Evolutionary conservation across 768 basidiomycete genomes (phyloP), one percentile per base, ranked within the genome.

Genomic region (Grammothele lineata): DNA sequence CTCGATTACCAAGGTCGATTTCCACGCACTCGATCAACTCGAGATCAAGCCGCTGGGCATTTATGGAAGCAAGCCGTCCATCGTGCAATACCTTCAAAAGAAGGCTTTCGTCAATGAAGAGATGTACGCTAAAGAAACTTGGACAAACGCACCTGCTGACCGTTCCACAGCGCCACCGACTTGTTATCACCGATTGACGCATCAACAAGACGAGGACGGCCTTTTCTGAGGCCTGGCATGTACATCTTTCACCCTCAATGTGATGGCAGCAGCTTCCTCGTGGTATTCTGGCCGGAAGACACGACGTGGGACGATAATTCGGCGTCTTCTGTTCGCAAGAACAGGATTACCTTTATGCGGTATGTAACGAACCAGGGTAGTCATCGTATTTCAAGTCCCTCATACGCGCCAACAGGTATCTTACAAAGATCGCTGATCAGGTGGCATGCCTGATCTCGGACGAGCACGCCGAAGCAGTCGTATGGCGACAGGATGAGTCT

Each of bases 271-370:
- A 43, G 54, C 11, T 57, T 65, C 19, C 40, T 76, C 6, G 68
- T 79, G 12, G 53, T 83, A 5, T 82, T 78, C 46, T 84, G 83
- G 82, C 81, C 81, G 0, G 78, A 84, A 48, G 68, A 76, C 24
- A 69, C 63, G 0, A 82, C 81, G 0, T 83, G 81, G 81, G 58
- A 74, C 26, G 78, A 81, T 56, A 61, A 66, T 12, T 72, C 77
- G 0, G 27, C 62, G 5, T 63, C 70, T 1, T 63, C 76, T 4
- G 70, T 77, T 39, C 57, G 67, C 23, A 70, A 74, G 3, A 83
- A 81, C 61, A 69, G 81, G 5, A 65, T 75, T 3, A 78, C 80
- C 0, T 83, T 83, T 53, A 81, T 83, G 78, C 63, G 81, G 81
- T 77, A 61, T 32, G 62, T 25, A 26, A 30, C 12, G 6, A n/a